Evolutionary conservation across 75 land plant species (phyloP).

Genomic region (Pinus tabuliformis): DNA sequence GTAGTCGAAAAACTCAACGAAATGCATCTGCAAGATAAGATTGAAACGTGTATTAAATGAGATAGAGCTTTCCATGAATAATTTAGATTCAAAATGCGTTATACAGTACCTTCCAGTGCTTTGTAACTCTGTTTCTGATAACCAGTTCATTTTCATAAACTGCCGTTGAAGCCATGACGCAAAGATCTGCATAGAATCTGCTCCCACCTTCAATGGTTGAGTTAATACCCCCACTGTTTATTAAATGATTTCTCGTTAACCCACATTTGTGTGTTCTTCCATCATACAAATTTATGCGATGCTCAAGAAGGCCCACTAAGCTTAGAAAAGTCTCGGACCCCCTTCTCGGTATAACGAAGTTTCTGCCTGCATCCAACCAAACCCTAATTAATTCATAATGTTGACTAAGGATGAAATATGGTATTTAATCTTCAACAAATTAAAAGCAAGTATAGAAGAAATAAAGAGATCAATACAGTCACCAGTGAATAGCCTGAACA

Average conservation of each 20-base stretch:
- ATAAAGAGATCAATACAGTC: neutral
- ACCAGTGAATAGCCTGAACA: slow-evolving; percentile 37
- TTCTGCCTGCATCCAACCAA: neutral
- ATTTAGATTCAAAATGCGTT: no score
- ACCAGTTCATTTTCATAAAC: neutral
- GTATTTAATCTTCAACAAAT: neutral
- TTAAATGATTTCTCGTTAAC: no score
- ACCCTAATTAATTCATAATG: neutral
- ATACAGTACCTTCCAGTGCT: slow-evolving; percentile 30
- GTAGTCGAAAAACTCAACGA: slow-evolving; percentile 58
- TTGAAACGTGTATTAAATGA: neutral
- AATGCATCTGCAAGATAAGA: slow-evolving; percentile 57
- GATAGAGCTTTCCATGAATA: no score
- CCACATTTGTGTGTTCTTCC: no score
- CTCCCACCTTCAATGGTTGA: neutral
- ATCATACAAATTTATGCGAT: neutral
- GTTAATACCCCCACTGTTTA: neutral
- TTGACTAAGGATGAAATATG: no score
- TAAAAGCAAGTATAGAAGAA: neutral
- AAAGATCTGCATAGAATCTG: slow-evolving; percentile 12
- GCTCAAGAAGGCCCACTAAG: neutral
- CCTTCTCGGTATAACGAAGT: neutral
- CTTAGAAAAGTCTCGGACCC: neutral
- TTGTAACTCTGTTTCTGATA: neutral
- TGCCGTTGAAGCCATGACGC: neutral